Base-by-base conservation (phyloP, 2,329 filamentous ascomycete genomes). In the Alternaria triticina region DNA sequence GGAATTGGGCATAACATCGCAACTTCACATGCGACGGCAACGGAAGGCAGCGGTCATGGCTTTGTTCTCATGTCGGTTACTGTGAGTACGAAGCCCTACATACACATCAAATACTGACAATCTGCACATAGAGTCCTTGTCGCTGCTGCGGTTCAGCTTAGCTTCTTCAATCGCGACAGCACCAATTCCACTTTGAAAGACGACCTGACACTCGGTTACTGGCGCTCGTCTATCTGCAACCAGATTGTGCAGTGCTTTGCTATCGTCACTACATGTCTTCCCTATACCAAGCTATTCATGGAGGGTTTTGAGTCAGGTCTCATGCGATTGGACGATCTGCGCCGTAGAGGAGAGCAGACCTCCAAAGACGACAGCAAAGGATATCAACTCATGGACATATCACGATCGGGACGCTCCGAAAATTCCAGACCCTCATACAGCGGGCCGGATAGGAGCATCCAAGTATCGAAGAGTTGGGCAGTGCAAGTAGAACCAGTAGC, bases 251-350 rank as follows among this genome's bases (percentile, higher is more conserved):
- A 72, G 47, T 67, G 70, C 15, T 62, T 76, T 33, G 68, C 68
- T 5, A 74, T 76, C 13, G 56, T 73, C 7, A 75, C 74, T 13
- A 72, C 72, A 9, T 74, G 70, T 54, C 65, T 77, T 15, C 71
- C 74, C 1, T 77, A 75, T 59, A 69, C 71, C 25, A 75, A 73
- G 30, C 64, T 73, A 3, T 74, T 76, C 50, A 69, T 77, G 67
- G 67, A 75, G 36, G 69, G 70, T 4, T 66, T 75, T n/a, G 74
- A 76, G 22, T 71, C 68, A 4, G 72, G 71, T 4, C 58, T 73
- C 0, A 65, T 75, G 20, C 68, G 73, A 7, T 56, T 72, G 3
- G 71, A 74, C 43, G 70, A 73, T 20, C 30, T 59, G 22, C 63
- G 68, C 11, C 56, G 68, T 22, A 56, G 61, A 23, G 67, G 61